Evolutionary conservation across 2,329 filamentous ascomycete species (phyloP).

Genomic region (Colletotrichum euphorbiae): DNA sequence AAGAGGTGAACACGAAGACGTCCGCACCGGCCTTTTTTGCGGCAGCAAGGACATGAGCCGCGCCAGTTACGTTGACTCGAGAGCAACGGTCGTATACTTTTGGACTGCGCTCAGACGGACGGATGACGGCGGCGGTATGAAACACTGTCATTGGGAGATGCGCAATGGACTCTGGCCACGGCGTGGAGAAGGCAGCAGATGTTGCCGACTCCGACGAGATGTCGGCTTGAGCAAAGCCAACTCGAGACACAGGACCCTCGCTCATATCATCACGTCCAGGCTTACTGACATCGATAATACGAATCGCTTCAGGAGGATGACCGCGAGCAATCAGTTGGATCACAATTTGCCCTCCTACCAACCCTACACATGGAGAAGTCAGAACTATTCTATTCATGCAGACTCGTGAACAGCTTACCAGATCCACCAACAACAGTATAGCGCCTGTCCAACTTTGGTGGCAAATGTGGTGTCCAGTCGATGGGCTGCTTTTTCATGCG

Average conservation of each 20-base stretch:
- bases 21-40: conserved; percentile 59
- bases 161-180: conserved; percentile 58
- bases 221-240: conserved; percentile 61
- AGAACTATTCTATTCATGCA: background rate
- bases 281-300: conserved; percentile 63
- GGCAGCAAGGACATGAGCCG: conserved; percentile 60
- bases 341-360: conserved; percentile 67
- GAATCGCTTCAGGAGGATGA: conserved; percentile 61
- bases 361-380: conserved; percentile 50
- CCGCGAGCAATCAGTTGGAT: conserved; percentile 65
- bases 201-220: conserved; percentile 60
- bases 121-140: conserved; percentile 67
- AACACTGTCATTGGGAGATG: conserved; percentile 65
- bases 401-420: conserved; percentile 48
- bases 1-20: conserved; percentile 64
- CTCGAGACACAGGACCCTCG: conserved; percentile 47
- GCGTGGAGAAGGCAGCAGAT: conserved; percentile 56
- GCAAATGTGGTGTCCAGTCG: conserved; percentile 53
- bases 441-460: conserved; percentile 54
- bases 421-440: conserved; percentile 61
- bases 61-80: conserved; percentile 63
- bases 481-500: conserved; percentile 51
- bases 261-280: conserved; percentile 57
- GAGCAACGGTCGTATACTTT: conserved; percentile 58
- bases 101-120: conserved; percentile 60